These are phyloP conservation scores for Phytophthora colocasiae DNA, from an alignment of 352 stramenopile genomes.

Conservation along the genomic window DNA sequence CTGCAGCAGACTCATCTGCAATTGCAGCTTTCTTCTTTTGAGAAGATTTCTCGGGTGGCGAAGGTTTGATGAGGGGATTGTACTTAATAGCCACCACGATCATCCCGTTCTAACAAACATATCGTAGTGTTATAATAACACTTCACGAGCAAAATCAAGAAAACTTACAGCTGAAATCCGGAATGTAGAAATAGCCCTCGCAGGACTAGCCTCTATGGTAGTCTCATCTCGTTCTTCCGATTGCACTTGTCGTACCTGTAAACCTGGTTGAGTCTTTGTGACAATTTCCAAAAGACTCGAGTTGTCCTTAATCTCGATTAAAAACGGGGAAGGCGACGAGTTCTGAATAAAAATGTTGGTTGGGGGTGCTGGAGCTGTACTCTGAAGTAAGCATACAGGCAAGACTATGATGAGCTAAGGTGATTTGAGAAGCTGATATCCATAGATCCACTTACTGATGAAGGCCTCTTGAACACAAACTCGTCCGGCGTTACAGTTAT, in stretches of 20 bases:
- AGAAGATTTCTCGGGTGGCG: slow-evolving; percentile 17
- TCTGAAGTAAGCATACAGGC: slow-evolving; percentile 8
- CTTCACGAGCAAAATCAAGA: not conserved
- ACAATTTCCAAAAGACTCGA: slow-evolving; percentile 69
- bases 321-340: slow-evolving; percentile 58
- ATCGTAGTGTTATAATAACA: not conserved
- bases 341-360: slow-evolving; percentile 87
- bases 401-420: not conserved
- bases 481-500: slow-evolving; percentile 70
- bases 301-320: slow-evolving; percentile 67
- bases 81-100: slow-evolving; percentile 78
- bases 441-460: slow-evolving; percentile 18
- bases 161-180: slow-evolving; percentile 59
- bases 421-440: not conserved
- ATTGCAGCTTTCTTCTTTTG: slow-evolving; percentile 25
- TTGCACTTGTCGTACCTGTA: not conserved
- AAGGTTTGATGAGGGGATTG: slow-evolving; percentile 28
- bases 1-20: not conserved
- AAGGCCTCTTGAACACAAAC: slow-evolving; percentile 69
- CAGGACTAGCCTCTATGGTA: slow-evolving; percentile 3
- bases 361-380: slow-evolving; percentile 35
- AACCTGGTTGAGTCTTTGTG: slow-evolving; percentile 34
- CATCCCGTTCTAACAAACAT: slow-evolving; percentile 66
- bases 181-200: slow-evolving; percentile 38
- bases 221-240: slow-evolving; percentile 20